Conservation (phyloP, 345 rosid species). For the Euphorbia pulcherrima region DNA sequence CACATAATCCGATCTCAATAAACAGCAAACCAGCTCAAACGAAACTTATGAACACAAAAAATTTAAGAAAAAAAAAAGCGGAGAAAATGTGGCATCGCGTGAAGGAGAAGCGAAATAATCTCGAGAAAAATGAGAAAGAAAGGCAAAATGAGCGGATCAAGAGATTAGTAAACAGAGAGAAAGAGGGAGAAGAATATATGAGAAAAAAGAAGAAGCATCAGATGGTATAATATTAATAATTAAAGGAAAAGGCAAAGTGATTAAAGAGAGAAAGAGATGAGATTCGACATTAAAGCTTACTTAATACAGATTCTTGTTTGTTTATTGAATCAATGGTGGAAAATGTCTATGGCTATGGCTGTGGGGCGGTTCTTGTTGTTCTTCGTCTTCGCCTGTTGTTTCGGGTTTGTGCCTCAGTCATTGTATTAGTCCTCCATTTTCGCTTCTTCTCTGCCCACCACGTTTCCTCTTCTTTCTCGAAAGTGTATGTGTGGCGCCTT, state of each 20-base stretch:
- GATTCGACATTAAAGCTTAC: conserved; percentile 33
- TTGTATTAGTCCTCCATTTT: background rate
- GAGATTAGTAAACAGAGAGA: background rate
- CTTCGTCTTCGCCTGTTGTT: background rate
- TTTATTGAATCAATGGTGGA: background rate
- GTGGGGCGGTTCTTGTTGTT: no score
- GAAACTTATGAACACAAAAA: background rate
- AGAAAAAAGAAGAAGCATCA: conserved; percentile 7
- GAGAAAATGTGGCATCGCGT: conserved; percentile 15
- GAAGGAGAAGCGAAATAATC: conserved; percentile 17
- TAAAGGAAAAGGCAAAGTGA: background rate
- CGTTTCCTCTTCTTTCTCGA: background rate
- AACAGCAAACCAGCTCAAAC: background rate
- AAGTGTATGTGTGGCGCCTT: conserved; percentile 20
- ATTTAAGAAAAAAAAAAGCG: background rate
- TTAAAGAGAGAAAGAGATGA: conserved; percentile 12
- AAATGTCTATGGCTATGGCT: background rate
- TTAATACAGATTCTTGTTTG: background rate
- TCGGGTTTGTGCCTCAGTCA: no score
- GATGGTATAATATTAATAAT: background rate
- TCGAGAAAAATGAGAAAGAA: conserved; percentile 23
- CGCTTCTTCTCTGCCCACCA: background rate
- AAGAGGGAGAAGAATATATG: conserved; percentile 8
- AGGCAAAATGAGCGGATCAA: conserved; percentile 20
- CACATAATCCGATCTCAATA: background rate